phyloP scores from a whole-genome alignment of 2,329 filamentous ascomycete genomes.

The Penicillium sp. region DNA sequence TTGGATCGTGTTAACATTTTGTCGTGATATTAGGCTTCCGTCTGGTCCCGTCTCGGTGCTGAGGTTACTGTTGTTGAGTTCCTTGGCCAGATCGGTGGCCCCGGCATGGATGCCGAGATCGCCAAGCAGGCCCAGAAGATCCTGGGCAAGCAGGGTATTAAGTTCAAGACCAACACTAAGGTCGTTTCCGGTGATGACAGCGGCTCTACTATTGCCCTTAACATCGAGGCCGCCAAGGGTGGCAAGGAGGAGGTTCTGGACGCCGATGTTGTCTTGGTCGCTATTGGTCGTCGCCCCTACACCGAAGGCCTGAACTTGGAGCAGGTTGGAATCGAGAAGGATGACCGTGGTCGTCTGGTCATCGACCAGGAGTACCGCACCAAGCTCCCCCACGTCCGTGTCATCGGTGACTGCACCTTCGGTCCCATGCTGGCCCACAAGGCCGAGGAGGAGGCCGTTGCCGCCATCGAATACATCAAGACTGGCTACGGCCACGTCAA shows the following conservation, averaged over 20 bases:
- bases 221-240: constrained; percentile 89
- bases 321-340: constrained; percentile 71
- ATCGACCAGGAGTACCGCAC: constrained; percentile 99
- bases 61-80: constrained; percentile 98
- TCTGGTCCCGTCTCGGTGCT: constrained; percentile 90
- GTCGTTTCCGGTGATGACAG: constrained; percentile 79
- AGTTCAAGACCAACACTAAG: constrained; percentile 98
- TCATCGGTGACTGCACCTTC: constrained; percentile 93
- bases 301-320: constrained; percentile 88
- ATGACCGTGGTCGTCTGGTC: constrained; percentile 90
- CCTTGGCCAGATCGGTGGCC: constrained; percentile 91
- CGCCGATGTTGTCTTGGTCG: constrained; percentile 91
- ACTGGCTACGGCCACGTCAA: constrained; percentile 98
- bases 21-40: constrained; percentile 60
- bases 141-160: constrained; percentile 91
- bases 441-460: constrained; percentile 96
- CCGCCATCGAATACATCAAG: constrained; percentile 93
- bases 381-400: constrained; percentile 94
- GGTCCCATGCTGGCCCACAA: constrained; percentile 99
- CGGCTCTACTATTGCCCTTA: constrained; percentile 74
- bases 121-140: constrained; percentile 90
- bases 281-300: constrained; percentile 94
- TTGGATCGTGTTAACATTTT: constrained; percentile 5
- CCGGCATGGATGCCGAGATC: constrained; percentile 94
- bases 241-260: constrained; percentile 92